Conservation (phyloP, 352 stramenopile species). For the Globisporangium orthogonon region DNA sequence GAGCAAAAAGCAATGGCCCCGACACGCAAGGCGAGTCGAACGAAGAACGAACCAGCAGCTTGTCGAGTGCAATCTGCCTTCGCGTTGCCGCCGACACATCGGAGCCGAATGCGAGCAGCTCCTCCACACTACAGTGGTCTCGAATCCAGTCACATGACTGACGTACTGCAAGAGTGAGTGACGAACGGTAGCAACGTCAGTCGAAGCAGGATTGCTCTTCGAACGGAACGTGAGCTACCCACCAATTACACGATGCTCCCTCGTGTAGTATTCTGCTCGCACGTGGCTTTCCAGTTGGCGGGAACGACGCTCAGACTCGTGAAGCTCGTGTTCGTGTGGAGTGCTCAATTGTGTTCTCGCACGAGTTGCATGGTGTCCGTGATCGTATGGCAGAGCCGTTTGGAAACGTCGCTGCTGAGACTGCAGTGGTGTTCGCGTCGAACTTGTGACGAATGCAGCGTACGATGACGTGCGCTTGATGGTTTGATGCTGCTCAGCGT, state of each 20-base stretch:
- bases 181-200: no score
- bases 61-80: slow-evolving; percentile 31
- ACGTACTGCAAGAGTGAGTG: slow-evolving; percentile 4
- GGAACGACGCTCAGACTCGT: not conserved
- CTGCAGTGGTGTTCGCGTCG: not conserved
- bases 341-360: not conserved
- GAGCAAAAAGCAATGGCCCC: not conserved
- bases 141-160: slow-evolving; percentile 32
- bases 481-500: not conserved
- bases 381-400: slow-evolving; percentile 8
- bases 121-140: slow-evolving; percentile 38
- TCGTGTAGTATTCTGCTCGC: not conserved
- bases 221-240: not conserved
- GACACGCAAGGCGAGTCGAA: not conserved
- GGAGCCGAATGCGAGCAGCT: slow-evolving; percentile 17
- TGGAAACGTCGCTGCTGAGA: not conserved
- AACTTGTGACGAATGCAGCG: not conserved
- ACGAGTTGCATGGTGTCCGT: not conserved
- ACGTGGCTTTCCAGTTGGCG: not conserved
- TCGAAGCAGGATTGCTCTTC: not conserved
- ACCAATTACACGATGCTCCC: slow-evolving; percentile 6
- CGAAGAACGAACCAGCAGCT: slow-evolving; percentile 24
- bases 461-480: slow-evolving; percentile 1
- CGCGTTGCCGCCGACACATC: slow-evolving; percentile 16
- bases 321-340: not conserved